Conservation (phyloP, 1,139 yeast genomes). For the Saccharomyces hybrid region DNA sequence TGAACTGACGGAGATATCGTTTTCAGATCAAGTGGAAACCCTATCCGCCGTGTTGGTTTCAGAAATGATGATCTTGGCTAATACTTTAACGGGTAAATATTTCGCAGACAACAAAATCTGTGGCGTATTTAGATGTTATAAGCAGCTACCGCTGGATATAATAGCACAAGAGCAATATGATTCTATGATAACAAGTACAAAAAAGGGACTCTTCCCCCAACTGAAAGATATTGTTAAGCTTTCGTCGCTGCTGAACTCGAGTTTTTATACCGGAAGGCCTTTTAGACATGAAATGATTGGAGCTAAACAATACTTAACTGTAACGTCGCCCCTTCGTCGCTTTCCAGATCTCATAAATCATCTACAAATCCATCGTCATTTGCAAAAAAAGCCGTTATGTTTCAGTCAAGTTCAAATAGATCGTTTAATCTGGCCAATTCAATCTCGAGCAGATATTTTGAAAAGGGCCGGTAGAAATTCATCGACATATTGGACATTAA, state of each 20-base stretch:
- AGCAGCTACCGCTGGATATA: constrained; percentile 31
- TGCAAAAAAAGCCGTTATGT: constrained; percentile 20
- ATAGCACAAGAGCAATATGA: constrained; percentile 27
- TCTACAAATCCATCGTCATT: constrained; percentile 50
- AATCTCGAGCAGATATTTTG: constrained; percentile 32
- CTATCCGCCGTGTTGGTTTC: constrained; percentile 58
- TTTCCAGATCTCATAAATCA: constrained; percentile 79
- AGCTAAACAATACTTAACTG: constrained; percentile 54
- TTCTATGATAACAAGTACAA: constrained; percentile 23
- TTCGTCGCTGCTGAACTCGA: constrained; percentile 36
- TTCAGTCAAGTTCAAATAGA: constrained; percentile 25
- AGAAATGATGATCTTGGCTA: constrained; percentile 77
- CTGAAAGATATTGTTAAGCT: constrained; percentile 35
- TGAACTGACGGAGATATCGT: constrained; percentile 12
- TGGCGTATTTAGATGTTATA: constrained; percentile 50
- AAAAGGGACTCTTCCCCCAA: constrained; percentile 20
- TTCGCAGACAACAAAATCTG: constrained; percentile 45
- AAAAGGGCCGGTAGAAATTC: constrained; percentile 31
- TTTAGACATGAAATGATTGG: constrained; percentile 59
- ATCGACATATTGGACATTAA: constrained; percentile 38
- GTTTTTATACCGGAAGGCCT: constrained; percentile 34
- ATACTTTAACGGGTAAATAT: constrained; percentile 51
- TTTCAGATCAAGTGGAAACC: constrained; percentile 25
- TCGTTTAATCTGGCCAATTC: constrained; percentile 30
- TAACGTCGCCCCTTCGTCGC: constrained; percentile 86